Conservation (phyloP, 345 rosid genomes). For the Boechera stricta region DNA sequence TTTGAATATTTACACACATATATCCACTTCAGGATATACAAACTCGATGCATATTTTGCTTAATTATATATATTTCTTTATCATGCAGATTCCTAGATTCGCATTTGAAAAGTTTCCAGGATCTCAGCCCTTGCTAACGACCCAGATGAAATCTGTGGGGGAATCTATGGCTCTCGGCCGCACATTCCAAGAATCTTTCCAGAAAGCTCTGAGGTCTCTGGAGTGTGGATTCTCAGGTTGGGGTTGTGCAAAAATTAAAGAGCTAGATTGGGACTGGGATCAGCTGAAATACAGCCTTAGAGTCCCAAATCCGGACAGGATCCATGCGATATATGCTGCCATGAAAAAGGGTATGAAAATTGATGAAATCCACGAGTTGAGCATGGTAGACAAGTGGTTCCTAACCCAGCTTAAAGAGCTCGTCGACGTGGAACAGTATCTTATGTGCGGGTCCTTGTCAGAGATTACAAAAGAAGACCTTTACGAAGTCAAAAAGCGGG, state of each 20-base stretch:
- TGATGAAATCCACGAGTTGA: conserved; percentile 79
- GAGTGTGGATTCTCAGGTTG: conserved; percentile 89
- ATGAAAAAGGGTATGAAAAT: conserved; percentile 97
- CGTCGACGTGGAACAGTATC: conserved; percentile 91
- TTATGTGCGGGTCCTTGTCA: conserved; percentile 62
- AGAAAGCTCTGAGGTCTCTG: conserved; percentile 87
- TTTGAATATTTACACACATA: not conserved
- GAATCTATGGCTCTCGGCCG: conserved; percentile 96
- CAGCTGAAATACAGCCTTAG: conserved; percentile 83
- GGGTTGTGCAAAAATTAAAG: conserved; percentile 83
- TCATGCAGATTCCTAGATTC: conserved; percentile 86
- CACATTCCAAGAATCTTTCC: conserved; percentile 96
- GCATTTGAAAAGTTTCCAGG: conserved; percentile 99
- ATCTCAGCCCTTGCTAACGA: conserved; percentile 82
- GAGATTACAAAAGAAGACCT: conserved; percentile 79
- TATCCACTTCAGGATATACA: not conserved
- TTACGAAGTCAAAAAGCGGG: conserved; percentile 76
- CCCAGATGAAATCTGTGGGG: conserved; percentile 99
- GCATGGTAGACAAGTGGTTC: conserved; percentile 93
- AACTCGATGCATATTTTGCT: conserved; percentile 5
- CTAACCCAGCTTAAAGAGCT: conserved; percentile 87
- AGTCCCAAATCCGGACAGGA: conserved; percentile 87
- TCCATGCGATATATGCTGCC: conserved; percentile 87
- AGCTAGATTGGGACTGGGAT: conserved; percentile 94
- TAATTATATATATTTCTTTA: conserved; percentile 2